phyloP scores from a whole-genome alignment of 2,329 filamentous ascomycete genomes.

The Alternaria consortialis region DNA sequence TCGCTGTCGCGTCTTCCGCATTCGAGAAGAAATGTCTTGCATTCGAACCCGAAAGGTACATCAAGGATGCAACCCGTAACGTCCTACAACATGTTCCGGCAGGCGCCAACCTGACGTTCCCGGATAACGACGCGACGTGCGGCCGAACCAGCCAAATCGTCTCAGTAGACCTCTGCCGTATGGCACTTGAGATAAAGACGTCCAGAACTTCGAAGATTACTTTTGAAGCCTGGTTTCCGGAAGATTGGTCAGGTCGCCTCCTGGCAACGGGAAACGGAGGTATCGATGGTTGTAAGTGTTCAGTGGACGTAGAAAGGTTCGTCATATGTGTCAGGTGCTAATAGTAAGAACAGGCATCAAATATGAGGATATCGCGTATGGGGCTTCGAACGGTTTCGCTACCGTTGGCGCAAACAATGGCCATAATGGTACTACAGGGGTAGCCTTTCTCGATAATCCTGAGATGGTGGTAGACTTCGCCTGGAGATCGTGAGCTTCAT shows the following conservation, averaged over 20 bases:
- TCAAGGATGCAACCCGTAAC: conserved; percentile 27
- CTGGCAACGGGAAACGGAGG: conserved; percentile 55
- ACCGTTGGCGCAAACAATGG: conserved; percentile 54
- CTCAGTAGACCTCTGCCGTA: conserved; percentile 52
- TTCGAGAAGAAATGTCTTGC: conserved; percentile 31
- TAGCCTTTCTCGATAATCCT: conserved; percentile 55
- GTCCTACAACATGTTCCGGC: conserved; percentile 46
- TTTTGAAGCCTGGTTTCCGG: conserved; percentile 51
- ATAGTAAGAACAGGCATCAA: conserved; percentile 46
- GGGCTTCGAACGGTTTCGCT: conserved; percentile 48
- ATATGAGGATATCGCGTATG: conserved; percentile 54
- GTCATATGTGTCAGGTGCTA: not conserved
- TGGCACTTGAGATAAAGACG: conserved; percentile 55
- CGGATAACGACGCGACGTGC: conserved; percentile 52
- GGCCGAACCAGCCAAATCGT: conserved; percentile 47
- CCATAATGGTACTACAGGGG: conserved; percentile 55
- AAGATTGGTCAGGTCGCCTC: conserved; percentile 52
- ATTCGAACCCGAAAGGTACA: conserved; percentile 28
- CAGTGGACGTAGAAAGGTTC: no score
- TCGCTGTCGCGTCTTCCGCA: not conserved
- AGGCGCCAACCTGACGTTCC: conserved; percentile 51
- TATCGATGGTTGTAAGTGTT: conserved; percentile 51
- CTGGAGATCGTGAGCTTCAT: conserved; percentile 49
- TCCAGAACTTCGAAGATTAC: conserved; percentile 53
- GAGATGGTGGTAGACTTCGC: conserved; percentile 61